Conservation (phyloP, 1,139 yeast species). For the Blastobotrys elegans region DNA sequence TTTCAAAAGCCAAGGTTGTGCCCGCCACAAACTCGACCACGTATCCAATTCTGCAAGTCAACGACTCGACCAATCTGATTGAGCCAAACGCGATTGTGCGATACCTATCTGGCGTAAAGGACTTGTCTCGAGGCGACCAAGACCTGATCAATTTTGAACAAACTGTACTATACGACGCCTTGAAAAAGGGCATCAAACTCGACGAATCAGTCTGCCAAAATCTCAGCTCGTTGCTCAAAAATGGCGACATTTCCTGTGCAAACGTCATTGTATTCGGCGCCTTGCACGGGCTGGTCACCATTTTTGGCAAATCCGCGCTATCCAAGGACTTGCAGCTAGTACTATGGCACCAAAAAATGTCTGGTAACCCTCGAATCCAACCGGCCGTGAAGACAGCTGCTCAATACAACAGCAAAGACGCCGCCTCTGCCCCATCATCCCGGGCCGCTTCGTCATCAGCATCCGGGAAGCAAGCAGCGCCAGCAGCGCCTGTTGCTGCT, state of each 20-base stretch:
- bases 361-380: constrained; percentile 27
- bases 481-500: background rate
- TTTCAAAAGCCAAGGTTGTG: constrained; percentile 13
- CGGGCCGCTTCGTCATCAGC: constrained; percentile 18
- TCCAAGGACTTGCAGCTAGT: constrained; percentile 29
- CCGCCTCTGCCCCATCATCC: constrained; percentile 9
- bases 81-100: constrained; percentile 80
- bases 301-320: constrained; percentile 29
- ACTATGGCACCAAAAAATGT: constrained; percentile 33
- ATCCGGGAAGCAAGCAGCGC: constrained; percentile 22
- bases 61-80: constrained; percentile 36
- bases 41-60: constrained; percentile 12
- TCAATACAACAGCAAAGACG: constrained; percentile 11
- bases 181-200: constrained; percentile 28
- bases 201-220: constrained; percentile 19
- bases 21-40: constrained; percentile 3
- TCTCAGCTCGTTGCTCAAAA: constrained; percentile 14
- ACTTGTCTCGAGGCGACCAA: constrained; percentile 19
- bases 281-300: constrained; percentile 30
- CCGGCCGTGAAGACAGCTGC: constrained; percentile 20
- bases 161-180: constrained; percentile 24
- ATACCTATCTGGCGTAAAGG: constrained; percentile 31
- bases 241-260: constrained; percentile 23
- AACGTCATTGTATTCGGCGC: constrained; percentile 29
- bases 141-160: constrained; percentile 25